Evolutionary conservation across 345 rosid species (phyloP), one percentile per base, ranked within the genome.

Genomic region (Citrus glauca): DNA sequence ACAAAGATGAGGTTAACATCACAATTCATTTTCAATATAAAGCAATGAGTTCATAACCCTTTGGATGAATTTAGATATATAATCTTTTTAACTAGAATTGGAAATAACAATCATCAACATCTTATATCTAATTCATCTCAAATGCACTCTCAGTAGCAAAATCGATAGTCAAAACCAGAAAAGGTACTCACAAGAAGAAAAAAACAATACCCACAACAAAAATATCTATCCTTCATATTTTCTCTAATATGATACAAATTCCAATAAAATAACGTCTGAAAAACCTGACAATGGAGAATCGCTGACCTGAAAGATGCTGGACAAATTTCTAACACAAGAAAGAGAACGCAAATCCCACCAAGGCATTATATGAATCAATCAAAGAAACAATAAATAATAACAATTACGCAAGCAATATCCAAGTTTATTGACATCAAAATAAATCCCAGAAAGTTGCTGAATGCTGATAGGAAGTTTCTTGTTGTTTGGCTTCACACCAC

Each of bases 311-410:
- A 76, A 81, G 56, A 72, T 60, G 73, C 45, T 48, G 33, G 32
- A 35, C 53, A 77, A 81, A 74, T 71, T 81, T 78, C 69, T 77
- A 77, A 81, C 70, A 60, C 76, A 45, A 71, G 83, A 69, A 69
- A 85, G 77, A 72, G 70, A 79, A 55, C 40, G 66, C 20, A 77
- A 81, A 80, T 64, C 72, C 88, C 86, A 79, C 78, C 83, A 63
- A 74, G 83, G 76, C 89, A 84, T 82, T 79, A 69, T 37, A 70
- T 33, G 59, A 72, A 72, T 61, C 63, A 79, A 77, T 50, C 30
- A 64, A 68, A 53, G 30, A 55, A 40, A 50, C 55, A n/a, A 74
- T 9, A 61, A 24, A 74, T 9, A 77, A 77, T 16, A 48, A 33
- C 50, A 45, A 45, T 45, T 45, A 45, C 19, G 73, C 72, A 69